phyloP scores from a whole-genome alignment of 345 rosid species.

The Syzygium aqueum region DNA sequence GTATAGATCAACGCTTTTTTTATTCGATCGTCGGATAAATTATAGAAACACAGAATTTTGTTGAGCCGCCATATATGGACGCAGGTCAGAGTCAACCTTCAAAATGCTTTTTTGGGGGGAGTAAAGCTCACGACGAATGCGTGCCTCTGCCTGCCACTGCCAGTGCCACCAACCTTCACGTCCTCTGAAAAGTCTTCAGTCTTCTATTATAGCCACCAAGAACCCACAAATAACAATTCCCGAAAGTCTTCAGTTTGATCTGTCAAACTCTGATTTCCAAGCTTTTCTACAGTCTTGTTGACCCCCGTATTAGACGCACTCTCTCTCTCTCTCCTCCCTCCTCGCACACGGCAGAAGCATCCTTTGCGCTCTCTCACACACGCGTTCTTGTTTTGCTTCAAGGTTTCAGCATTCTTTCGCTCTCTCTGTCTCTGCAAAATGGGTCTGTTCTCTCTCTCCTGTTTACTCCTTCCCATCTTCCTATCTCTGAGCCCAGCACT shows the following conservation, averaged over 20 bases:
- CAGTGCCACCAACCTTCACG: background rate
- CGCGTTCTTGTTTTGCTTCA: background rate
- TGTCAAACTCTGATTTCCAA: slow-evolving; percentile 2
- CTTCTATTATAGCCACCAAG: background rate
- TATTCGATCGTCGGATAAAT: background rate
- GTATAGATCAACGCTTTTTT: background rate
- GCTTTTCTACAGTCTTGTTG: background rate
- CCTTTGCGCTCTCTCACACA: background rate
- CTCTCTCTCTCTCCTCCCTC: background rate
- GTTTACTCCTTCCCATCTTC: slow-evolving; percentile 6
- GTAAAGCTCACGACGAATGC: background rate
- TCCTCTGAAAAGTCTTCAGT: background rate
- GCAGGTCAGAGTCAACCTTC: background rate
- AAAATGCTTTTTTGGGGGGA: background rate
- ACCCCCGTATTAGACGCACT: background rate
- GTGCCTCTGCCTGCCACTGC: background rate
- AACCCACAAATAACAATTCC: background rate
- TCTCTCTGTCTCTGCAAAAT: background rate
- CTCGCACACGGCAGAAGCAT: background rate
- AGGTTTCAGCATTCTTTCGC: background rate
- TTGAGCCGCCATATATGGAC: background rate
- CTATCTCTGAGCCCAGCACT: slow-evolving; percentile 25
- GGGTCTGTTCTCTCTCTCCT: slow-evolving; percentile 1
- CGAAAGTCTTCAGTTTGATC: background rate
- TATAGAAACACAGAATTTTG: background rate